Evolutionary conservation across 441 rosid genomes (phyloP), one percentile per base, ranked within the genome.

Genomic region (Biscutella laevigata): DNA sequence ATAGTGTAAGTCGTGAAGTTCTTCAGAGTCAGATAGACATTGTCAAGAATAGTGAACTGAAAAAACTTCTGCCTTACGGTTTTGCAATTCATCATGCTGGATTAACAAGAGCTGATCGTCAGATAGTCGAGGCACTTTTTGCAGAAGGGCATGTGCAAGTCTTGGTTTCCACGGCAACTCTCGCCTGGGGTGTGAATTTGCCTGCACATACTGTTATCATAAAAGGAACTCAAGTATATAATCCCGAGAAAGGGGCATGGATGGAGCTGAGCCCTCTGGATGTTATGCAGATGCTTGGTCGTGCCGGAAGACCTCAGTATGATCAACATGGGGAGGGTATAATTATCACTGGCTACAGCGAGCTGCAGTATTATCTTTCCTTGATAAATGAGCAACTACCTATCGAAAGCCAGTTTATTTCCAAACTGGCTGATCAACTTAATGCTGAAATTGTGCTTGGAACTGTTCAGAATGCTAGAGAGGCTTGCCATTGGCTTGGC

Each of bases 201-300:
- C 96, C 95, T 55, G 95, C 98, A 14, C 86, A 84, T 34, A 75
- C 92, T n/a, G 96, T 88, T 55, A 91, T 91, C 50, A 91, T 91
- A 25, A 88, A 91, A 69, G 94, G 98, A 36, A 88, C 96, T 3
- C 89, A 88, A 75, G 78, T 91, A 37, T 91, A 91, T 67, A 85
- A 80, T 68, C 96, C 98, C 19, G 98, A 91, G 58, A 88, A 88
- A 67, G 98, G 98, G 54, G 87, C 96, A n/a, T 91, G 96, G 96
- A 85, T 86, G 19, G 95, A 88, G 60, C 74, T 91, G 53, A 86
- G 95, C 65, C 96, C 96, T 40, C 67, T 88, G 59, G 96, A 91
- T 75, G 85, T 88, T 40, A 88, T 91, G 98, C 98, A 91, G 86
- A 88, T 91, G 94, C 78, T 91, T 69, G 98, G 96, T 53, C 94